Evolutionary conservation across 1,284 basidiomycete species (phyloP).

Genomic region (Phenoliferia sp.): DNA sequence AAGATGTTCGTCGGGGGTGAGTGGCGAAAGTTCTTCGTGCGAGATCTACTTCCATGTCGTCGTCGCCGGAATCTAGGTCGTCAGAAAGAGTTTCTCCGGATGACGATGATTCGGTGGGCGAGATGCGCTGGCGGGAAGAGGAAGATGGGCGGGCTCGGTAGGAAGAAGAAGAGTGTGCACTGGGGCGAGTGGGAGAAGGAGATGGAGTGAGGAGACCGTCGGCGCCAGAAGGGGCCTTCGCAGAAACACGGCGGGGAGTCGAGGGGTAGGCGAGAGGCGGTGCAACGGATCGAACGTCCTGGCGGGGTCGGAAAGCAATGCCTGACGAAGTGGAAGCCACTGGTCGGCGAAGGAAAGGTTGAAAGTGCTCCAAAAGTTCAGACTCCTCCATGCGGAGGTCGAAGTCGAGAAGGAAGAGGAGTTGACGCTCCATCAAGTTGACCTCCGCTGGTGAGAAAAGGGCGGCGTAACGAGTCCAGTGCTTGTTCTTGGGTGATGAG

Average conservation of each 20-base stretch:
- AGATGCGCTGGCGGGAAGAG: not conserved
- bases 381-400: slow-evolving; percentile 78
- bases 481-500: slow-evolving; percentile 70
- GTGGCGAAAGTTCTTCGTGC: too few relatives aligned
- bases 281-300: not conserved
- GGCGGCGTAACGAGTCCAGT: slow-evolving; percentile 74
- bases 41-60: not conserved
- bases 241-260: not conserved
- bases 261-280: slow-evolving; percentile 7
- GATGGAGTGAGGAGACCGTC: slow-evolving; percentile 8
- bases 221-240: not conserved
- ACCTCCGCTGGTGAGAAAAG: slow-evolving; percentile 58
- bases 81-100: not conserved
- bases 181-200: slow-evolving; percentile 8
- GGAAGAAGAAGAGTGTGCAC: slow-evolving; percentile 1
- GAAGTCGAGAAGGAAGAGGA: slow-evolving; percentile 81
- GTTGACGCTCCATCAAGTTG: slow-evolving; percentile 95
- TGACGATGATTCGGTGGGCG: slow-evolving; percentile 1
- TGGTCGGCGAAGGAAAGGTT: slow-evolving; percentile 21
- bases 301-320: not conserved
- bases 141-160: not conserved
- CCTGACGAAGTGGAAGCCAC: not conserved
- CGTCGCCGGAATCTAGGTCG: not conserved
- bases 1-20: not conserved
- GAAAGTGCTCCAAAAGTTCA: slow-evolving; percentile 45